Base-by-base conservation (phyloP, 2,329 filamentous ascomycete species). In the Cordyceps cateniannulata region DNA sequence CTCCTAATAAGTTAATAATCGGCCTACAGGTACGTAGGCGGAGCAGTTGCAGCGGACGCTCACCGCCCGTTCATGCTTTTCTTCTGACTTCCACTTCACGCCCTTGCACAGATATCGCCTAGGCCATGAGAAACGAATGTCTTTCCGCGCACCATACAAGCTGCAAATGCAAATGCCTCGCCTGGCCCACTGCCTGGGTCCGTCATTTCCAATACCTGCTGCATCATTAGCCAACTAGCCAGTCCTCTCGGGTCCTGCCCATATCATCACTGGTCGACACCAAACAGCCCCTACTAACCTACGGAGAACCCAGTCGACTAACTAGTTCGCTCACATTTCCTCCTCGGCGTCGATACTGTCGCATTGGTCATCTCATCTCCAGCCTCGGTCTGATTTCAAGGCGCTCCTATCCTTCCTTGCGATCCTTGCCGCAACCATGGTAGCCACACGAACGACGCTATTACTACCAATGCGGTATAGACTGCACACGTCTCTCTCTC, bases 171-270 rank as follows among this genome's bases (percentile, higher is more conserved):
- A 42, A 22, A 56, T 49, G 54, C 44, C 55, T 58, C 45, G 45
- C 22, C 22, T 58, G 54, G 54, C 22, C 29, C 27, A 57, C 44
- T 56, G 42, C 5, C 24, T 22, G 32, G 27, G 20, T 20, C 24
- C 16, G 27, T 50, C 47, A 58, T 58, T 58, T 58, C 45, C 55
- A 58, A 58, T 58, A 50, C 44, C 55, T 58, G 22, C 47, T 58
- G 42, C 45, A 42, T 40, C 32, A 58, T 58, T 58, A 49, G 55
- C 55, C 55, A 9, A 32, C 32, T n/a, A n/a, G 2, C 42, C 52
- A 38, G 12, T 29, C 20, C 20, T 16, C 22, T 54, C 10, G 7
- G 3, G 38, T 7, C 51, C 38, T 42, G 35, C 10, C 38, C 32
- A 14, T 38, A 51, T 7, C n/a, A 51, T 18, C 6, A 52, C 32